Evolutionary conservation across 2,329 filamentous ascomycete genomes (phyloP), one percentile per base, ranked within the genome.

Genomic region (Davidsoniella neocaledoniae): DNA sequence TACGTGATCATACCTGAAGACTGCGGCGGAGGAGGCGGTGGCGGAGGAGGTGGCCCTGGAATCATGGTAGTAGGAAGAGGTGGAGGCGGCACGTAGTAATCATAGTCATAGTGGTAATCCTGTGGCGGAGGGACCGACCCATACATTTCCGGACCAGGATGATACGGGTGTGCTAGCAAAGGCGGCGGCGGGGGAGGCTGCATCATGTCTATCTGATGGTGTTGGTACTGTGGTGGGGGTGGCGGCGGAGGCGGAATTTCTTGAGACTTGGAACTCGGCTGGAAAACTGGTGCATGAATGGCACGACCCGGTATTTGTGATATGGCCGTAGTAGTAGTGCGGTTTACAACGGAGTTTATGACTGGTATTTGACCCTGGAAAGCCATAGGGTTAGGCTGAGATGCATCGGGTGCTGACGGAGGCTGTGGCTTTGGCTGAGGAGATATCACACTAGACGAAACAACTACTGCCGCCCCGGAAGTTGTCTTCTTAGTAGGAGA

Each of bases 241-340:
- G 38, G 66, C 63, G 14, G 65, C 66, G 25, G 63, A 55, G 14
- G 65, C 66, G 25, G 63, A 55, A 19, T 60, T 7, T 29, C 19
- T 23, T 33, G 29, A 12, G 29, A 33, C 29, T 12, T 33, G 29
- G 4, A 9, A 10, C 12, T 33, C 29, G 47, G 85, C 57, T 94
- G 88, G 69, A 94, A 96, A 0, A 86, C 81, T 49, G 83, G 82
- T 25, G 87, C 90, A 58, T 95, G 87, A 46, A 94, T 87, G 7
- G 87, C 86, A 50, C 88, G 79, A 64, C 95, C 90, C 2, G 88
- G 88, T 54, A 95, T 94, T 58, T 94, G 87, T 19, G 87, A 90
- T 33, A 94, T 69, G 0, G 88, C 36, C 5, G 16, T 10, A 17
- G 10, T 26, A 7, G 16, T 39, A 12, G 19, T 9, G n/a, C 7